Percentiles rank a stretch among this genome's conserved stretches.
Evolutionary conservation across 2,329 filamentous ascomycete genomes (phyloP).

Genomic region (Fusarium irregulare): DNA sequence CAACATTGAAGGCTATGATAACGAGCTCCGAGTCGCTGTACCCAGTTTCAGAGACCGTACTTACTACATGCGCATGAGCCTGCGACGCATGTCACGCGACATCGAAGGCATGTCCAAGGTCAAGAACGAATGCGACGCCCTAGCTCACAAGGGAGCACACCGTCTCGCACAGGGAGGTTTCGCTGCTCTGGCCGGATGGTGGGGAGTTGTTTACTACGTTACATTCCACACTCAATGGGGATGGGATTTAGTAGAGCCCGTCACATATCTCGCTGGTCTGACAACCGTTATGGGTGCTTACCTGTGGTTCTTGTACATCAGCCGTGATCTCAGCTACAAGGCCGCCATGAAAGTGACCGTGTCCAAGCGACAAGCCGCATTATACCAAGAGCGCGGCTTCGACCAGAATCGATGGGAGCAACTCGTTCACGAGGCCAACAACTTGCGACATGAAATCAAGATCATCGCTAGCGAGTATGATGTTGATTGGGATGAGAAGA

Average conservation of each 20-base stretch:
- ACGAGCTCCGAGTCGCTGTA: slow-evolving; percentile 80
- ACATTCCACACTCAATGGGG: slow-evolving; percentile 80
- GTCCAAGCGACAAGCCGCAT: slow-evolving; percentile 76
- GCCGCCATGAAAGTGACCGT: slow-evolving; percentile 90
- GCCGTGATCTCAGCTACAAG: slow-evolving; percentile 87
- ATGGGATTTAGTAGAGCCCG: slow-evolving; percentile 91
- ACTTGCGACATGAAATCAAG: slow-evolving; percentile 81
- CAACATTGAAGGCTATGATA: slow-evolving; percentile 75
- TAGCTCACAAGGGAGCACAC: slow-evolving; percentile 83
- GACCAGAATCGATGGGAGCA: slow-evolving; percentile 81
- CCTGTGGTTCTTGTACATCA: slow-evolving; percentile 93
- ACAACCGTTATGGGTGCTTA: slow-evolving; percentile 90
- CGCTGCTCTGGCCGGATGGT: slow-evolving; percentile 78
- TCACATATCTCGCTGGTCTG: slow-evolving; percentile 90
- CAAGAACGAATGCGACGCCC: slow-evolving; percentile 82
- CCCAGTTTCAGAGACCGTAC: slow-evolving; percentile 93
- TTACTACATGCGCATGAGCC: slow-evolving; percentile 81
- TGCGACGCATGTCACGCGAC: slow-evolving; percentile 76
- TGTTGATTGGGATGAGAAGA: slow-evolving; percentile 85
- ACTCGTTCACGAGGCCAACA: slow-evolving; percentile 82
- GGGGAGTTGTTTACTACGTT: slow-evolving; percentile 81
- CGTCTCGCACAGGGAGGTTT: slow-evolving; percentile 84
- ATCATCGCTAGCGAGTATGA: slow-evolving; percentile 87
- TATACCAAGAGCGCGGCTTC: slow-evolving; percentile 82
- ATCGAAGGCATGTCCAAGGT: slow-evolving; percentile 77